Base-by-base conservation (phyloP, 352 stramenopile species). In the Pythium sp. region DNA sequence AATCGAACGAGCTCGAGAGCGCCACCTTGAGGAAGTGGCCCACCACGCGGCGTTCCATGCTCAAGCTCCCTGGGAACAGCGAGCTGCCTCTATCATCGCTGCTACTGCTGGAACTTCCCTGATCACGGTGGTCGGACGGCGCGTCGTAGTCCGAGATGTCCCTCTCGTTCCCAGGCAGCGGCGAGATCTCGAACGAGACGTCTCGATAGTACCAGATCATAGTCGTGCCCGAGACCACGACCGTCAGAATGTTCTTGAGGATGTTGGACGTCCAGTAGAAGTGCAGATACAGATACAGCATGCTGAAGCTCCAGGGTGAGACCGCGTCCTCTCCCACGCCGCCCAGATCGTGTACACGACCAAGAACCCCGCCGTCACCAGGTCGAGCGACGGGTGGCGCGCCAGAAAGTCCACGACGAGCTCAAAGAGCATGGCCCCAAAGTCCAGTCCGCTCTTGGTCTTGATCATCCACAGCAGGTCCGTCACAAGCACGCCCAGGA, bases 181-280 rank as follows among this genome's bases (percentile, higher is more conserved):
- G 78, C 41, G 83, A 89, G 11, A 89, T 57, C 26, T 87, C 82
- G 0, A 75, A 86, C 32, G 82, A 89, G 61, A 91, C 79, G 60
- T 91, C 81, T 60, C 82, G 82, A 76, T 92, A 92, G 72, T 94
- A 95, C 86, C 88, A 95, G 51, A 93, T 87, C 71, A 94, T 91
- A 7, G 86, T 92, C 56, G 86, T 81, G 28, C 88, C 88, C 0
- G 88, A 92, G 9, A 86, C 82, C 24, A 95, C 79, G 43, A 94
- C 79, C 0, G 86, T 93, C 43, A 94, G 69, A 26, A 95, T 77
- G 55, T 91, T 92, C 73, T 94, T 94, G 64, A 95, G 86, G 18
- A 95, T 72, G 64, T 95, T 93, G 34, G 88, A 92, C 58, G 80
- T 94, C 88, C 88, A 95, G 75, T 95, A 95, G 59, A 94, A 94